phyloP scores from a whole-genome alignment of 345 rosid genomes.

The Citrus trifoliata region DNA sequence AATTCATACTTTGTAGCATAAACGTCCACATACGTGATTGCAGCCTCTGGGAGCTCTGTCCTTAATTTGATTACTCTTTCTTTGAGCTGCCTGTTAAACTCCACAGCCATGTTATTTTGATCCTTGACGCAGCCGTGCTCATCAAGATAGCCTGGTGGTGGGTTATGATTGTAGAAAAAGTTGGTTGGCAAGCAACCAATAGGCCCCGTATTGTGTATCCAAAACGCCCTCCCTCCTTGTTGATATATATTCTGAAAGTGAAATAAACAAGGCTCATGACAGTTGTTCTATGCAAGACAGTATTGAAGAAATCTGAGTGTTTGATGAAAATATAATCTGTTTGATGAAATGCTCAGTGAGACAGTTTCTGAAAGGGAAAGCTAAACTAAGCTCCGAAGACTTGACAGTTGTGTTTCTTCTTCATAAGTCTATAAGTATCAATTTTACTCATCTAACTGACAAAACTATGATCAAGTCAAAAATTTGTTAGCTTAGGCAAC shows the following conservation, averaged over 20 bases:
- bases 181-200: conserved; percentile 84
- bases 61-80: conserved; percentile 51
- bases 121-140: conserved; percentile 68
- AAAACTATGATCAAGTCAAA: background rate
- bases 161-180: conserved; percentile 59
- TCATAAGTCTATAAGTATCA: no score
- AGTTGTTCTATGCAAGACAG: background rate
- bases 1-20: conserved; percentile 70
- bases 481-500: background rate
- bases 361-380: background rate
- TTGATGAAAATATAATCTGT: no score
- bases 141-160: conserved; percentile 66
- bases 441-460: no score
- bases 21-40: conserved; percentile 74
- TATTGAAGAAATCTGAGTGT: background rate
- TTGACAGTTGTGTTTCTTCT: background rate
- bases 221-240: conserved; percentile 60
- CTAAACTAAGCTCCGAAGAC: background rate
- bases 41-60: conserved; percentile 60
- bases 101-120: conserved; percentile 71
- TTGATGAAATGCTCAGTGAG: background rate
- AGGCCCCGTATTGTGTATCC: conserved; percentile 92
- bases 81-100: conserved; percentile 71
- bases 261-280: background rate
- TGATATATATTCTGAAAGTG: conserved; percentile 41